Percentiles rank a stretch among this genome's conserved stretches.
These are phyloP conservation scores for Globisporangium orthogonon DNA, from an alignment of 352 stramenopile genomes.

Conservation along the genomic window DNA sequence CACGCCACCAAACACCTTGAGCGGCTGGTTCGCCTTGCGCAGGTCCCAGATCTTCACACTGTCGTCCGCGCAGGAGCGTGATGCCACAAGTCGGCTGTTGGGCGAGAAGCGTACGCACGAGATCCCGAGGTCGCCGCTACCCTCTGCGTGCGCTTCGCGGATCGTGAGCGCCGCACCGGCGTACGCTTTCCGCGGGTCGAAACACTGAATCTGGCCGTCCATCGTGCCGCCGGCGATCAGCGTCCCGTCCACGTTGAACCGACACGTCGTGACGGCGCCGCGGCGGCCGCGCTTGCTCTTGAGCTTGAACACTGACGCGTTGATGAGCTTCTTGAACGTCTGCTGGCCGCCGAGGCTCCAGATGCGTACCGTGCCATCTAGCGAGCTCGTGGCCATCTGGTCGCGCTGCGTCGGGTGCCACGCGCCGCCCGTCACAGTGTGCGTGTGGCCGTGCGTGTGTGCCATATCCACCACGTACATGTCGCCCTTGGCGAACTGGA, in stretches of 20 bases:
- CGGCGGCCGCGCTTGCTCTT: conserved; percentile 74
- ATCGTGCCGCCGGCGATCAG: conserved; percentile 64
- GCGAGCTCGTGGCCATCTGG: conserved; percentile 73
- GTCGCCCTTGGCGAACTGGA: conserved; percentile 78
- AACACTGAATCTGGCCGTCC: conserved; percentile 73
- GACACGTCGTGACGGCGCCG: conserved; percentile 65
- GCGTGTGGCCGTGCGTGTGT: conserved; percentile 78
- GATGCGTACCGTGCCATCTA: conserved; percentile 75
- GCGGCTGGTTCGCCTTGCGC: conserved; percentile 41
- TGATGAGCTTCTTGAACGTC: conserved; percentile 72
- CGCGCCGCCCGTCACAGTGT: conserved; percentile 54
- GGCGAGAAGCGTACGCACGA: conserved; percentile 72
- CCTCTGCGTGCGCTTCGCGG: conserved; percentile 63
- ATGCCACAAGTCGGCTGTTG: conserved; percentile 52
- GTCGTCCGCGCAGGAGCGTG: conserved; percentile 68
- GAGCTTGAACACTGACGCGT: conserved; percentile 76
- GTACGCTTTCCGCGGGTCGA: conserved; percentile 70
- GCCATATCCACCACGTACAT: conserved; percentile 88
- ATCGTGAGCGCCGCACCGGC: conserved; percentile 54
- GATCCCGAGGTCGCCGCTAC: conserved; percentile 60
- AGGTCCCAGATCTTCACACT: conserved; percentile 83
- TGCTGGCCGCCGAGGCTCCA: conserved; percentile 70
- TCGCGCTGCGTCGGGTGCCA: conserved; percentile 69
- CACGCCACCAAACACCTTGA: conserved; percentile 57
- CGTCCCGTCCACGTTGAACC: conserved; percentile 56